Percentiles rank a stretch among this genome's conserved stretches.
These are phyloP conservation scores for Cymbopogon citratus DNA, from an alignment of 176 grass and related monocot genomes.

Conservation along the genomic window DNA sequence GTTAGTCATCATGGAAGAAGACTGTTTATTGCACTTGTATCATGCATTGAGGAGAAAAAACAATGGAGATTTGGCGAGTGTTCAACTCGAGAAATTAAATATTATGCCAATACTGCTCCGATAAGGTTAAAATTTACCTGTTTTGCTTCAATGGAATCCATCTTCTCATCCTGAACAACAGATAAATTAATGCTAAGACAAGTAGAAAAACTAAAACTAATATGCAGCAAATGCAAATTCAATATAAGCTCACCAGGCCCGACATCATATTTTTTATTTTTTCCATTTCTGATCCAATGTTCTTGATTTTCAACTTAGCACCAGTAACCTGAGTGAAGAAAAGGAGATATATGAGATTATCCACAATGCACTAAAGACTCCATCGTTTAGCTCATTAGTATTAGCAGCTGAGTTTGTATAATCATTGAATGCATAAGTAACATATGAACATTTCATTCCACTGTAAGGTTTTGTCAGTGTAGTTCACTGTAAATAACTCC, in stretches of 20 bases:
- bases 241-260: conserved; percentile 40
- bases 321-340: conserved; percentile 51
- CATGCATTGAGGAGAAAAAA: neutral
- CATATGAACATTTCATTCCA: neutral
- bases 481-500: neutral
- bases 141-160: conserved; percentile 69
- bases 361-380: neutral
- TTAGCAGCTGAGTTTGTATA: neutral
- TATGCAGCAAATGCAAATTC: neutral
- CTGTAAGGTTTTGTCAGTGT: neutral
- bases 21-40: neutral
- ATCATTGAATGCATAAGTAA: neutral
- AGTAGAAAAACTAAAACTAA: neutral
- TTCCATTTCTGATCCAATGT: conserved; percentile 59
- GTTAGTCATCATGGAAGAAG: conserved; percentile 4
- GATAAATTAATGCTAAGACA: neutral
- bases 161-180: conserved; percentile 50
- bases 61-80: neutral
- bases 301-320: conserved; percentile 42
- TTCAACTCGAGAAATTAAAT: neutral
- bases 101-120: neutral
- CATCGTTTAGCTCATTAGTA: neutral
- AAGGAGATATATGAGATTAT: neutral
- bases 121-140: conserved; percentile 30
- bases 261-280: conserved; percentile 37